Evolutionary conservation across 805 yeast genomes (phyloP).

Genomic region (Kuraishia hungarica): DNA sequence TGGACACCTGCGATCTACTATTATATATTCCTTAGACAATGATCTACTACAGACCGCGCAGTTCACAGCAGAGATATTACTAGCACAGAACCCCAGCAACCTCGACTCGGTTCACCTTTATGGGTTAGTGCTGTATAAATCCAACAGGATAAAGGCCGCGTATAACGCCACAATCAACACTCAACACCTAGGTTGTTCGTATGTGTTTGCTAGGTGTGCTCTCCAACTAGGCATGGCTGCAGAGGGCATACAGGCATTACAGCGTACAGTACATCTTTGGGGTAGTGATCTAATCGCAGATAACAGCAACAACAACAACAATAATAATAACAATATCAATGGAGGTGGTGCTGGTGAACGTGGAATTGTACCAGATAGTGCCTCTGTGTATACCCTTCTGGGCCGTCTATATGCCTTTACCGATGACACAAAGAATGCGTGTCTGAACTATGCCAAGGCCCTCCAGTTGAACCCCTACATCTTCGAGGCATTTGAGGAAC

Average conservation of each 20-base stretch:
- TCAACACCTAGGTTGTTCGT: conserved; percentile 67
- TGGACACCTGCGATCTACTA: conserved; percentile 22
- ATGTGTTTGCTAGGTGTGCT: conserved; percentile 64
- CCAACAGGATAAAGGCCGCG: conserved; percentile 53
- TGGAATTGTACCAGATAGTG: conserved; percentile 48
- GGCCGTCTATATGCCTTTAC: conserved; percentile 57
- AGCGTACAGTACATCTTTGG: conserved; percentile 29
- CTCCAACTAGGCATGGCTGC: conserved; percentile 41
- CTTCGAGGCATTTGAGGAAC: conserved; percentile 78
- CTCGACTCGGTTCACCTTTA: conserved; percentile 60
- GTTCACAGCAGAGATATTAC: conserved; percentile 74
- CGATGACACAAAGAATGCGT: conserved; percentile 58
- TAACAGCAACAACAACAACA: not conserved
- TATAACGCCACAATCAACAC: conserved; percentile 38
- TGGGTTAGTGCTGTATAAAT: conserved; percentile 56
- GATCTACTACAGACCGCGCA: conserved; percentile 70
- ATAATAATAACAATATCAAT: too few species aligned
- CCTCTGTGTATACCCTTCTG: conserved; percentile 56
- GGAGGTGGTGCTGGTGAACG: conserved; percentile 24
- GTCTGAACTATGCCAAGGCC: conserved; percentile 60
- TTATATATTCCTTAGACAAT: conserved; percentile 66
- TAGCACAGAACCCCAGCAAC: conserved; percentile 51
- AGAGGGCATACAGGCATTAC: conserved; percentile 54
- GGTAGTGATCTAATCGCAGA: conserved; percentile 6
- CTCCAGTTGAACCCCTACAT: conserved; percentile 69